Evolutionary conservation across 176 grass and related monocot genomes (phyloP).

Genomic region (Oryza officinalis): DNA sequence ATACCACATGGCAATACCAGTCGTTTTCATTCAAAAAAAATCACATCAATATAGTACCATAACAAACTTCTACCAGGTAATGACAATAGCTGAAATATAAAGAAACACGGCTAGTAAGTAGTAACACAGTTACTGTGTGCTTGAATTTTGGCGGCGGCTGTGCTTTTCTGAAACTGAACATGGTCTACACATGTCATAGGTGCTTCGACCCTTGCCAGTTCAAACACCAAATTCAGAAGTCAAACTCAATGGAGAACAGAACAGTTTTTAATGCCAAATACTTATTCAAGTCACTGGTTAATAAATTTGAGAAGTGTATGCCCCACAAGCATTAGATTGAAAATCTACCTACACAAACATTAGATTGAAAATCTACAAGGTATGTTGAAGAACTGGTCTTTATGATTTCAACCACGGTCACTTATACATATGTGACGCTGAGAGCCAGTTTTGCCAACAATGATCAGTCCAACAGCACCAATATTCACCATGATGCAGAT

Average conservation of each 20-base stretch:
- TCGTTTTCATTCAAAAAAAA: not conserved
- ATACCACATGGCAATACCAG: not conserved
- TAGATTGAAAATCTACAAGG: not conserved
- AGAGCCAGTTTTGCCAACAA: not conserved
- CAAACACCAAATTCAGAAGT: not conserved
- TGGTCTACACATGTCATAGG: not conserved
- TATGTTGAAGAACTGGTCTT: not conserved
- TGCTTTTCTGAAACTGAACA: not conserved
- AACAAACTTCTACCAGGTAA: not conserved
- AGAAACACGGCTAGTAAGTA: not conserved
- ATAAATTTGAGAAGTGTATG: not conserved
- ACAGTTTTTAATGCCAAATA: not conserved
- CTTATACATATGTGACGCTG: not conserved
- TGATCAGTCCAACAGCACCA: not conserved
- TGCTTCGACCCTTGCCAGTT: not conserved
- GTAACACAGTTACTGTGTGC: not conserved
- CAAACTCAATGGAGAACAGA: not conserved
- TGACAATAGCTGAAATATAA: not conserved
- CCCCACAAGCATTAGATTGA: not conserved
- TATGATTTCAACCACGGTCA: not conserved
- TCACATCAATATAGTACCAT: not conserved
- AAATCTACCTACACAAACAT: not conserved
- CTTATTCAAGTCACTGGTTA: not conserved
- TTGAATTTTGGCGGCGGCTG: not conserved
- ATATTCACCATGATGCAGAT: slow-evolving; percentile 3